Evolutionary conservation across 768 basidiomycete species (phyloP), one percentile per base, ranked within the genome.

Genomic region (Russula sp.): DNA sequence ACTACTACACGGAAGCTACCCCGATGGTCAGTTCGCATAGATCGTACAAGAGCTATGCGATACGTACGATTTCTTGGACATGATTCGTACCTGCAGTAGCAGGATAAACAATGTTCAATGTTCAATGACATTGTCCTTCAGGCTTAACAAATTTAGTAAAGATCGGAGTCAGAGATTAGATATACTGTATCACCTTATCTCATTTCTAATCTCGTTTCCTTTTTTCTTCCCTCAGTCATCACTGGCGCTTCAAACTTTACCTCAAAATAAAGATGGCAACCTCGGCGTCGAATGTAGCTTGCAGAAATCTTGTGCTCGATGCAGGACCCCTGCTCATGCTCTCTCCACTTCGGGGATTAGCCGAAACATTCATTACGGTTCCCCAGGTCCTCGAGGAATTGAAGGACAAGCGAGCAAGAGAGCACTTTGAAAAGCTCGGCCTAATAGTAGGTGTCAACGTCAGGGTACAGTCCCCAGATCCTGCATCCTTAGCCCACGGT

Each of bases 331-430:
- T 98, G 0, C 85, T 98, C 4, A 92, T 93, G 3, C 78, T 96
- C 2, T 88, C 89, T 0, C 93, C 95, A 0, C 81, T 98, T 9
- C 82, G 92, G n/a, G 93, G 94, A 11, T 77, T 98, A 32, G 92
- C 97, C 20, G 81, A 88, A 67, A 84, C 83, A 39, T 98, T 89
- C 73, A 76, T 91, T 63, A 96, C 94, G 6, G 89, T 91, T 1
- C 94, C 94, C 0, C 89, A 94, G 68, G 95, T 98, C 9, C 77
- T 98, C 35, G 80, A 84, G 4, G 97, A 99, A 74, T 76, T 99
- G 67, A 88, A 91, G 73, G 96, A 98, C 76, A 85, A 82, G 72
- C 85, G 86, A 27, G 93, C 93, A 5, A 77, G 94, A 68, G 87
- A 94, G 70, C 89, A 98, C 72, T 87, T 96, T 69, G 84, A 93